Evolutionary conservation across 805 yeast genomes (phyloP).

Genomic region (Wickerhamiella siamensis): DNA sequence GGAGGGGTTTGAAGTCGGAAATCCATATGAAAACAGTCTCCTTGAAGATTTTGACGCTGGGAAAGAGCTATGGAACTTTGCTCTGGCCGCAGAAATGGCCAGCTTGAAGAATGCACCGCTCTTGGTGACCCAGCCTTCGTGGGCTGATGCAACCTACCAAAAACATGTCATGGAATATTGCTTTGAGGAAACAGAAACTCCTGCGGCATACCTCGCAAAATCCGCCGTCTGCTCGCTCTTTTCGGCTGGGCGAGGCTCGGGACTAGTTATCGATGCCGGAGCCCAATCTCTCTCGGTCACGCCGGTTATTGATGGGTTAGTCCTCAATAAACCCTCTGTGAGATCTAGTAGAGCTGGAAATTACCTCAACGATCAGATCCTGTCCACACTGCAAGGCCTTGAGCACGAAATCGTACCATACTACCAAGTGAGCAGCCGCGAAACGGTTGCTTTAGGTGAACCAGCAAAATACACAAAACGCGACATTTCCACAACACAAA

Average conservation of each 20-base stretch:
- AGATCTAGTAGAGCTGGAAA: slow-evolving; percentile 58
- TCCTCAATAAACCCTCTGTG: slow-evolving; percentile 39
- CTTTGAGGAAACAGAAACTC: slow-evolving; percentile 54
- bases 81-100: slow-evolving; percentile 39
- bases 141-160: slow-evolving; percentile 61
- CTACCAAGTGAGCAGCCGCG: slow-evolving; percentile 38
- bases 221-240: slow-evolving; percentile 81
- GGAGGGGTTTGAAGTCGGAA: slow-evolving; percentile 8
- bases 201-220: slow-evolving; percentile 70
- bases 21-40: slow-evolving; percentile 15
- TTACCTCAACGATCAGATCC: slow-evolving; percentile 39
- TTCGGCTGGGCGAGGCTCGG: slow-evolving; percentile 77
- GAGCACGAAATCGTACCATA: slow-evolving; percentile 30
- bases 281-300: slow-evolving; percentile 65
- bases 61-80: slow-evolving; percentile 52
- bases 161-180: slow-evolving; percentile 55
- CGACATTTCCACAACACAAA: slow-evolving; percentile 27
- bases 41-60: slow-evolving; percentile 73
- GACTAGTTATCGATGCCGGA: slow-evolving; percentile 75
- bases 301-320: slow-evolving; percentile 19
- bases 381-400: slow-evolving; percentile 27
- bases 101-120: slow-evolving; percentile 58
- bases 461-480: slow-evolving; percentile 24
- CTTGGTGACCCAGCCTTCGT: slow-evolving; percentile 71
- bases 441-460: slow-evolving; percentile 20